A percentile compares a stretch with the other conserved stretches of the same genome.
Evolutionary conservation across 257 asterid species (phyloP).

Genomic region (Nemophila menziesii): DNA sequence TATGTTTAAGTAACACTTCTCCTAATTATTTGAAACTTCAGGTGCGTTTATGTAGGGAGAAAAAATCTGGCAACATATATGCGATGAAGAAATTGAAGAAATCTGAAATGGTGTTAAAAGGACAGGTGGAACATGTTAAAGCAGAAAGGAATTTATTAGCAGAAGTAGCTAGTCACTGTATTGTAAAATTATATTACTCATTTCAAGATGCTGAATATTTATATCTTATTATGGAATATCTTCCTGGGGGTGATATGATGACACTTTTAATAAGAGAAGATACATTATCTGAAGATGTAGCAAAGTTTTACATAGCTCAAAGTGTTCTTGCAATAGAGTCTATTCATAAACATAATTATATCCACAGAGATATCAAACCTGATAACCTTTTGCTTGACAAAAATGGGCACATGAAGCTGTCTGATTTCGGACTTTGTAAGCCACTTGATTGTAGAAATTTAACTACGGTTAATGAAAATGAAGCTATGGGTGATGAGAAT

Average conservation of each 20-base stretch:
- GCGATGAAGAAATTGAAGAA: conserved; percentile 98
- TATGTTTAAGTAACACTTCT: neutral
- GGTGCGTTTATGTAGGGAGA: conserved; percentile 93
- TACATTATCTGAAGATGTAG: conserved; percentile 71
- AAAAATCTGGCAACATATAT: conserved; percentile 82
- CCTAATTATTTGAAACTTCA: conserved; percentile 23
- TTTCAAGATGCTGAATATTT: conserved; percentile 90
- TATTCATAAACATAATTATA: conserved; percentile 86
- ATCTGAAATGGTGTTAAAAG: conserved; percentile 95
- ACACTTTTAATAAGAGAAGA: conserved; percentile 91
- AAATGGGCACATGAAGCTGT: conserved; percentile 92
- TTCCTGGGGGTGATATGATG: conserved; percentile 99
- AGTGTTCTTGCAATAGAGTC: conserved; percentile 89
- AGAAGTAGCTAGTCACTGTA: conserved; percentile 93
- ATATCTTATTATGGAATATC: conserved; percentile 92
- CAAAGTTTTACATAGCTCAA: conserved; percentile 90
- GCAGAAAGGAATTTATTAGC: conserved; percentile 93
- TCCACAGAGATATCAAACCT: conserved; percentile 96
- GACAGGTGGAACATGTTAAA: conserved; percentile 95
- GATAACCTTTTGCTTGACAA: conserved; percentile 93
- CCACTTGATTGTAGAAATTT: conserved; percentile 72
- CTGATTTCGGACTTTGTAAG: conserved; percentile 97
- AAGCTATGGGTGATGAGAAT: conserved; percentile 44
- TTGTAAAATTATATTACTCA: conserved; percentile 82
- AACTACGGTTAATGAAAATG: conserved; percentile 38